phyloP scores from a whole-genome alignment of 78 protist genomes.

The Goniomonas avonlea region DNA sequence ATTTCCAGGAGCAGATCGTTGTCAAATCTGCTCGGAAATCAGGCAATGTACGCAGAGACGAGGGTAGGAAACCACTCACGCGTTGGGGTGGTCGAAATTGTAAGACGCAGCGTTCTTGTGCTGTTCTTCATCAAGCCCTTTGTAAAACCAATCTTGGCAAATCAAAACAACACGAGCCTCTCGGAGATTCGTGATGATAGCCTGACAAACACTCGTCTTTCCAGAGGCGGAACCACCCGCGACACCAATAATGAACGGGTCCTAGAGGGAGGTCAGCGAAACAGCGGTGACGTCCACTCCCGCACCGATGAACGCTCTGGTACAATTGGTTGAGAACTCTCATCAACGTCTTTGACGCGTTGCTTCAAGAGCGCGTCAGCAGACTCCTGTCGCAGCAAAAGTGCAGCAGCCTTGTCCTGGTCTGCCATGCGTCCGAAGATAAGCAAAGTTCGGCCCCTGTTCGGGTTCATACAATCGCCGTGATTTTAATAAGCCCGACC shows the following conservation, averaged over 20 bases:
- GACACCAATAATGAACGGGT: slow-evolving; percentile 60
- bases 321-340: too few species aligned
- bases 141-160: slow-evolving; percentile 56
- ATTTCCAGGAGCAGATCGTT: slow-evolving; percentile 3
- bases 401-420: too few species aligned
- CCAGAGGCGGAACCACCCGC: slow-evolving; percentile 67
- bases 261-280: too few species aligned
- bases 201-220: slow-evolving; percentile 57
- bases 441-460: too few species aligned
- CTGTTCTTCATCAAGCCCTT: slow-evolving; percentile 23
- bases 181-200: slow-evolving; percentile 34
- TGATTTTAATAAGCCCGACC: too few species aligned
- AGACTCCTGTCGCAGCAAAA: too few species aligned
- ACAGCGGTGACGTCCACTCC: too few species aligned
- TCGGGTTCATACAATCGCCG: too few species aligned
- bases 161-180: slow-evolving; percentile 36
- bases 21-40: slow-evolving; percentile 23
- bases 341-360: too few species aligned
- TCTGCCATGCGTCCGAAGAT: too few species aligned
- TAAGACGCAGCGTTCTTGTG: slow-evolving; percentile 7
- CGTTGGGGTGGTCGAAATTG: slow-evolving; percentile 66
- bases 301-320: too few species aligned
- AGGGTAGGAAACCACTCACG: neutral
- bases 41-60: neutral
- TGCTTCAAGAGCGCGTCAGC: too few species aligned